Percentiles rank a stretch among this genome's conserved stretches.
Evolutionary conservation across 2,329 filamentous ascomycete genomes (phyloP).

Genomic region (Neodidymelliopsis sp.): DNA sequence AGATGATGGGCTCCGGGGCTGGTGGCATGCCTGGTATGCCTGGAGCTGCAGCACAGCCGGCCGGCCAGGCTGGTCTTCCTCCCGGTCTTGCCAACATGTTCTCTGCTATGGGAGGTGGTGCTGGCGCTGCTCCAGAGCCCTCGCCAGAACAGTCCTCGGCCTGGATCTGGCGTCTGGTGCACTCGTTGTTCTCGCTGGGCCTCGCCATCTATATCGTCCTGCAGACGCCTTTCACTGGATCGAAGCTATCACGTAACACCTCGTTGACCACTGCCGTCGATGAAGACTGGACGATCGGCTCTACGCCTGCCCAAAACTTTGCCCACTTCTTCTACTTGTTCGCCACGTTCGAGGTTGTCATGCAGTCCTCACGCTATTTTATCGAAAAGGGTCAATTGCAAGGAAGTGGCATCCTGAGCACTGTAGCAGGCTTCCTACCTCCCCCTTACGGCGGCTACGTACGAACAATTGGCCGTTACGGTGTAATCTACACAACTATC

Average conservation of each 20-base stretch:
- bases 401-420: constrained; percentile 69
- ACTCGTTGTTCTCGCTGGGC: constrained; percentile 73
- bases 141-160: constrained; percentile 53
- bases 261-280: constrained; percentile 56
- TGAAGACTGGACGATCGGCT: constrained; percentile 40
- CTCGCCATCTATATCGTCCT: constrained; percentile 75
- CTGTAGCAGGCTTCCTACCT: constrained; percentile 70
- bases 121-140: constrained; percentile 36
- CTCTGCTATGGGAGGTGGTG: constrained; percentile 54
- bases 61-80: constrained; percentile 45
- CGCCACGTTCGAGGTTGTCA: constrained; percentile 75
- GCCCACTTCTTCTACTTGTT: constrained; percentile 80
- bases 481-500: constrained; percentile 74
- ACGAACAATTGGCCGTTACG: constrained; percentile 68
- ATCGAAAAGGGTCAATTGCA: constrained; percentile 68
- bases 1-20: constrained; percentile 66
- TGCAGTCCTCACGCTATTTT: constrained; percentile 76
- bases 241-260: constrained; percentile 62
- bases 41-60: constrained; percentile 34
- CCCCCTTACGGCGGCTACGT: constrained; percentile 69
- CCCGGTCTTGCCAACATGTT: constrained; percentile 55
- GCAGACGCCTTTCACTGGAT: constrained; percentile 73
- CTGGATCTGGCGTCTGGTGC: constrained; percentile 75
- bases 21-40: constrained; percentile 47
- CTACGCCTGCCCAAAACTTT: constrained; percentile 51